A percentile compares a stretch with the other conserved stretches of the same genome.
phyloP scores from a whole-genome alignment of 2,329 filamentous ascomycete species.

The Hymenoscyphus occultus region DNA sequence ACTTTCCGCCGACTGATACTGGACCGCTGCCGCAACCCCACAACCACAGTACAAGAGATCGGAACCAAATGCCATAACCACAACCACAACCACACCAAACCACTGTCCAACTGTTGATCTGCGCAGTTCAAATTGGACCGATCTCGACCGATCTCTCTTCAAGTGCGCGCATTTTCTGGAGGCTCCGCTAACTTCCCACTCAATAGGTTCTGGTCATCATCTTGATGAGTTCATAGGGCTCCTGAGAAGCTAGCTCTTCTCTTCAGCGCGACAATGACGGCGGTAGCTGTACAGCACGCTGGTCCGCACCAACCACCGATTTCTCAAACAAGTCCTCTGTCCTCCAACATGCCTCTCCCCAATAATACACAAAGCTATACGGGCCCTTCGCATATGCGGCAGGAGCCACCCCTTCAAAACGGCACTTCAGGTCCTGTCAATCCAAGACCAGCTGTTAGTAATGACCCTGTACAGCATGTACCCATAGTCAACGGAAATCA shows the following conservation, averaged over 20 bases:
- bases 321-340: slow-evolving; percentile 31
- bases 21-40: neutral
- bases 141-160: neutral
- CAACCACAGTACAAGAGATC: neutral
- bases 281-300: slow-evolving; percentile 34
- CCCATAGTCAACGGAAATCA: slow-evolving; percentile 22
- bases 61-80: no score
- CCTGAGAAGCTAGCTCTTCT: slow-evolving; percentile 28
- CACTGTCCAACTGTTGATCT: neutral
- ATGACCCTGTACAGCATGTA: slow-evolving; percentile 28
- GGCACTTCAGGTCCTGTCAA: slow-evolving; percentile 24
- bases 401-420: slow-evolving; percentile 26
- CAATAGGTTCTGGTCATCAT: no score
- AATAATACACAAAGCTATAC: slow-evolving; percentile 31
- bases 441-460: slow-evolving; percentile 28
- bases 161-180: neutral
- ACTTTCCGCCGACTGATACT: neutral
- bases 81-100: neutral
- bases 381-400: slow-evolving; percentile 20
- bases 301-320: slow-evolving; percentile 32
- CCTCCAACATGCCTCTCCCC: slow-evolving; percentile 29
- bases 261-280: slow-evolving; percentile 34
- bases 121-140: neutral
- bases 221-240: slow-evolving; percentile 23
- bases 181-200: neutral